These are phyloP conservation scores for Nemania abortiva DNA, from an alignment of 2,329 filamentous ascomycete species.

Conservation along the genomic window DNA sequence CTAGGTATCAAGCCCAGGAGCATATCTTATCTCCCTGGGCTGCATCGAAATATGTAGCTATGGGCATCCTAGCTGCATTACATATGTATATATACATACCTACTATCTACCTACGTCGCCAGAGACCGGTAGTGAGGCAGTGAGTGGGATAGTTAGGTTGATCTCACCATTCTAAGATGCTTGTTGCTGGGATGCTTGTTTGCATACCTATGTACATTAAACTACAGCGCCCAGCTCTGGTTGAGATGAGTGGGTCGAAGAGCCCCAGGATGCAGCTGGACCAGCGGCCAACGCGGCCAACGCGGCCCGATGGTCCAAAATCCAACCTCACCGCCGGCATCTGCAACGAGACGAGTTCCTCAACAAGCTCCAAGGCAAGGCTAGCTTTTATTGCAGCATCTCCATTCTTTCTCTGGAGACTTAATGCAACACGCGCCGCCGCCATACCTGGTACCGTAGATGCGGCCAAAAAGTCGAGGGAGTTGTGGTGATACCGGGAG, in stretches of 20 bases:
- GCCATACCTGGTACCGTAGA: neutral
- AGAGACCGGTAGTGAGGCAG: too few relatives aligned
- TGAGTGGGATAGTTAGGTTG: too few relatives aligned
- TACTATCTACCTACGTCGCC: neutral
- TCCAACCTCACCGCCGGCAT: slow-evolving; percentile 16
- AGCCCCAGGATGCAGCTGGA: neutral
- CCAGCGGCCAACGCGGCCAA: slow-evolving; percentile 13
- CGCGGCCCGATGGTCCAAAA: slow-evolving; percentile 20
- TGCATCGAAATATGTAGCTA: neutral
- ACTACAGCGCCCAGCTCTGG: neutral
- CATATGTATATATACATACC: neutral
- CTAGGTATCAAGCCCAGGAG: neutral
- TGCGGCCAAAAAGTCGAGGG: neutral
- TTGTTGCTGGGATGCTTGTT: slow-evolving; percentile 18
- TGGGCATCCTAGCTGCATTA: slow-evolving; percentile 11
- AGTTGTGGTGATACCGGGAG: neutral
- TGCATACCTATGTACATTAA: neutral
- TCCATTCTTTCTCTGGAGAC: neutral
- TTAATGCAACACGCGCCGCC: neutral
- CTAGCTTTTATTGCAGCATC: neutral
- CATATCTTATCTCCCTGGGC: slow-evolving; percentile 14
- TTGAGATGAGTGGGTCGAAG: slow-evolving; percentile 3
- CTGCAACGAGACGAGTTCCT: neutral
- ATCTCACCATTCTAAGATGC: neutral
- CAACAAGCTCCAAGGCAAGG: neutral